Base-by-base conservation (phyloP, 1,139 yeast genomes). In the Suhomyces bolitotheri region DNA sequence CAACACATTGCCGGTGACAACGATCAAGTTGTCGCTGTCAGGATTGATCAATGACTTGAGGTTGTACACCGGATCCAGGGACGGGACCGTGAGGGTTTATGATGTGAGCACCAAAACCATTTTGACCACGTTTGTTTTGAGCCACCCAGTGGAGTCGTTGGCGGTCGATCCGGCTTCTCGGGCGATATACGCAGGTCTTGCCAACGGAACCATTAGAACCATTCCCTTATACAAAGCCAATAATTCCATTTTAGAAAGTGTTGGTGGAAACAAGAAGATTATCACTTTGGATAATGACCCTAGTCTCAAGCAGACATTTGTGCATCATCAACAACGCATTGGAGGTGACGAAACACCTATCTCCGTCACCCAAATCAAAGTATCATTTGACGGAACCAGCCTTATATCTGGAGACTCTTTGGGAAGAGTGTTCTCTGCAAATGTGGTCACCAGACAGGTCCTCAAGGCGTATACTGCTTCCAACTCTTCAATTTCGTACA, bases 141-240 rank as follows among this genome's bases (percentile, higher is more conserved):
- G 82, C 2, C 54, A 60, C 17, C 71, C 84, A 0, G 73, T 86
- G 8, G 73, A 74, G 15, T 65, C 83, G 14, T 44, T 92, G 12
- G 71, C 80, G 0, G 63, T 76, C n/a, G 98, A 92, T 56, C 90
- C 95, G 1, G 87, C 92, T 1, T 88, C 82, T 50, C 70, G 97
- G 46, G 73, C 80, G 1, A 43, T 85, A 1, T 92, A 85, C 55
- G 78, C 75, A 3, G 97, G 96, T 2, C 61, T 83, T 21, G 53
- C 61, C 2, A 71, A 78, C 43, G 97, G 97, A 10, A 52, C 61
- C 13, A 74, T 87, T 26, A 67, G 83, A 46, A 58, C 66, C 16
- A 69, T 86, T 9, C 76, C 81, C 11, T 57, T 86, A 38, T 86
- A 78, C 58, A 59, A 60, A 15, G 63, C 76, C 24, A 69, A 73